These are phyloP conservation scores for Coniochaeta pulveracea DNA, from an alignment of 2,329 filamentous ascomycete species.

Conservation along the genomic window DNA sequence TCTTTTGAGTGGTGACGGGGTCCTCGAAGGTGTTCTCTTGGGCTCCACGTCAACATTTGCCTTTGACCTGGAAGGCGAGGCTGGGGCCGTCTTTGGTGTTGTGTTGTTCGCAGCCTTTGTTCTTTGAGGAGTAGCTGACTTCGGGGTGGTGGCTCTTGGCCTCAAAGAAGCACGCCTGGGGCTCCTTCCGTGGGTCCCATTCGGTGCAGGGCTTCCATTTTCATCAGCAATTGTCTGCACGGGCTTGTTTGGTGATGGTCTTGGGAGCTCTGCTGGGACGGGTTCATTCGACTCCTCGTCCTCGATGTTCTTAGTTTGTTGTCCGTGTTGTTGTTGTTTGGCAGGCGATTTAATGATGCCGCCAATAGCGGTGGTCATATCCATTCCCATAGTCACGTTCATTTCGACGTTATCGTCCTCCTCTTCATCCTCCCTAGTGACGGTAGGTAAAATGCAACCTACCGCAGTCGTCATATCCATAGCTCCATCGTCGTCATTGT, in stretches of 20 bases:
- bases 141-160: conserved; percentile 28
- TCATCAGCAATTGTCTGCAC: conserved; percentile 30
- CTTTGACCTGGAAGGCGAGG: not conserved
- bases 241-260: conserved; percentile 27
- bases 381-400: conserved; percentile 53
- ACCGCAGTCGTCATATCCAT: conserved; percentile 52
- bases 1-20: conserved; percentile 2
- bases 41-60: too few relatives aligned
- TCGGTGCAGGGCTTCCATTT: conserved; percentile 37
- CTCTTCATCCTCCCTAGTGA: conserved; percentile 20
- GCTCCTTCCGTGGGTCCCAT: conserved; percentile 37
- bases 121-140: conserved; percentile 11
- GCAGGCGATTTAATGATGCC: conserved; percentile 42
- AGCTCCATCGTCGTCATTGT: conserved; percentile 22
- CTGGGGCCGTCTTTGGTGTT: conserved; percentile 1
- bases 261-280: too few relatives aligned
- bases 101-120: not conserved
- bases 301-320: too few relatives aligned
- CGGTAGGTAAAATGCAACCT: conserved; percentile 38
- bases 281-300: conserved; percentile 44
- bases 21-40: not conserved
- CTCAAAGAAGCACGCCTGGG: conserved; percentile 35
- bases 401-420: too few relatives aligned
- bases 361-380: conserved; percentile 54
- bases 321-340: conserved; percentile 23